Percentiles rank a stretch among this genome's conserved stretches.
Evolutionary conservation across 176 grass and related monocot genomes (phyloP).

Genomic region (Elaeis guineensis): DNA sequence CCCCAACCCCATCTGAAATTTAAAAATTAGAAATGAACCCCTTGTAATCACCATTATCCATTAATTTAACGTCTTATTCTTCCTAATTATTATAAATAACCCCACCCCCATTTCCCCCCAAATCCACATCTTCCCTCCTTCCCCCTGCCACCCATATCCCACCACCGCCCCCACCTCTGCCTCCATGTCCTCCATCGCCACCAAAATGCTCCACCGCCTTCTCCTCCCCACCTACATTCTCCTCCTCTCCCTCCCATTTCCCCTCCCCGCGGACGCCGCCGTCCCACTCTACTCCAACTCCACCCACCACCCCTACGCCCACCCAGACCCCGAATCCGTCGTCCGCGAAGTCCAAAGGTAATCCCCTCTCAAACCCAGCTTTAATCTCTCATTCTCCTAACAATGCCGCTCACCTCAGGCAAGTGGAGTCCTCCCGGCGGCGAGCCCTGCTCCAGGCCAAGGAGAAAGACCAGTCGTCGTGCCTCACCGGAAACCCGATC

Average conservation of each 20-base stretch:
- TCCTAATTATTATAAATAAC: too few relatives aligned
- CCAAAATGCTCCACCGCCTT: slow-evolving; percentile 1
- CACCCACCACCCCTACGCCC: slow-evolving; percentile 25
- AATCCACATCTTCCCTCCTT: slow-evolving; percentile 1
- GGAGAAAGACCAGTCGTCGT: background rate
- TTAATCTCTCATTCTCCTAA: too few relatives aligned
- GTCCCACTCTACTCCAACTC: slow-evolving; percentile 1
- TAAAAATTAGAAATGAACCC: too few relatives aligned
- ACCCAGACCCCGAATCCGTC: slow-evolving; percentile 46
- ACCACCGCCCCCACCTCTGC: background rate
- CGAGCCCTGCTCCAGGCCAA: slow-evolving; percentile 27
- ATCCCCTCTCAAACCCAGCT: too few relatives aligned
- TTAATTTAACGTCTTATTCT: too few relatives aligned
- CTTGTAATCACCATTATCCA: too few relatives aligned
- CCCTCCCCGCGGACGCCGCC: background rate
- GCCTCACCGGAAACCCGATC: slow-evolving; percentile 1
- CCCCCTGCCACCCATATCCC: background rate
- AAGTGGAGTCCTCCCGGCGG: slow-evolving; percentile 36
- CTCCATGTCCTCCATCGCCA: slow-evolving; percentile 28
- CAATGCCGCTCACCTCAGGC: slow-evolving; percentile 11
- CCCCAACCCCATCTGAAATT: background rate
- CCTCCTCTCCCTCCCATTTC: background rate
- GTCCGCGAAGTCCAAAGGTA: slow-evolving; percentile 63
- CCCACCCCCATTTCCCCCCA: too few relatives aligned
- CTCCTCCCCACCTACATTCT: slow-evolving; percentile 25